Evolutionary conservation across 345 rosid species (phyloP), one percentile per base, ranked within the genome.

Genomic region (Ceriops zippeliana): DNA sequence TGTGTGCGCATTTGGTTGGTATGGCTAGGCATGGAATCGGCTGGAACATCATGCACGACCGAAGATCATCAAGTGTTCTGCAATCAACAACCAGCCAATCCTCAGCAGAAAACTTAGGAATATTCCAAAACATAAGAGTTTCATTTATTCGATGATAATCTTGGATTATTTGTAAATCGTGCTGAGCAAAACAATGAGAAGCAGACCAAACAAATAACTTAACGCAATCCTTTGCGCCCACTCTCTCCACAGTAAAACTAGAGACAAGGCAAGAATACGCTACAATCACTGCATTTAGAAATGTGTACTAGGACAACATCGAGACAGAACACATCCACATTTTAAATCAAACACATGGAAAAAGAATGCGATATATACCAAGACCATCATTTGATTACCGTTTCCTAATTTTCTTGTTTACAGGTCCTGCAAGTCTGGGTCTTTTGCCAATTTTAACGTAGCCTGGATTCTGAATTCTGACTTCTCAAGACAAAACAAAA

Each of bases 61-160:
- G 87, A 79, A 90, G 86, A 85, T 90, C 96, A 74, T 84, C 82
- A 84, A 90, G 90, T 76, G 83, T 81, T 90, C 96, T 88, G 96
- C 95, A 89, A 87, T 38, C 86, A 86, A 79, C 89, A 82, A 76
- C 70, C 62, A 69, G 76, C 60, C 63, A 56, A 52, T 53, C 62
- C 68, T 78, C 70, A 77, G 80, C 62, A 67, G 51, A 82, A 74
- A 67, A 22, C 31, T 46, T 49, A 58, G 51, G 7, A 69, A 31
- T 34, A 68, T 61, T 62, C 54, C 54, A 47, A 52, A 7, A 31
- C 6, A 31, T 11, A 69, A 52, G 64, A 26, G 30, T 53, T 49
- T 31, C n/a, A 49, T 38, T 38, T 38, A 52, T 15, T 46, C 56
- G 35, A 11, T 13, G 28, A 72, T 66, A 9, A 22, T 52, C 13